Conservation (phyloP, 768 basidiomycete species). For the Neoboletus brunneissimus region DNA sequence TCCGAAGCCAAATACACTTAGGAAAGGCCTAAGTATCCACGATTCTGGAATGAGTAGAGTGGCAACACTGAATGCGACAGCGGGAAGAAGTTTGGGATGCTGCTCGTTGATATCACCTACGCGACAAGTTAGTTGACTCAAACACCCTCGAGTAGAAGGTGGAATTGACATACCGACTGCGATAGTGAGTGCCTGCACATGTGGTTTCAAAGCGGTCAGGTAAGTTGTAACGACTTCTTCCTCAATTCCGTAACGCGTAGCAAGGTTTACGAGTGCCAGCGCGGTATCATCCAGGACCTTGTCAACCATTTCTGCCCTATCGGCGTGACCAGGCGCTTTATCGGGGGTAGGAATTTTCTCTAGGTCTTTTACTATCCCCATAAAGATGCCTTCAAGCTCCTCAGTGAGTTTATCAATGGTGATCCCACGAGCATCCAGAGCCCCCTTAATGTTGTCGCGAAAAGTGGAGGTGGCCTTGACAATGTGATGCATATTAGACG, state of each 20-base stretch:
- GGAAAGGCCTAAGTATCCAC: neutral
- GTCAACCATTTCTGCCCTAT: constrained; percentile 2
- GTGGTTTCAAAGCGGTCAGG: neutral
- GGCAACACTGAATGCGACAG: neutral
- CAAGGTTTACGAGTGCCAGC: too few relatives aligned
- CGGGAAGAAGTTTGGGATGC: neutral
- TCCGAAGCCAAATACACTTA: neutral
- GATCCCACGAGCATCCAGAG: constrained; percentile 1
- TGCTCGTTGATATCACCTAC: neutral
- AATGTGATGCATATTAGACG: too few relatives aligned
- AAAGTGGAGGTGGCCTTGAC: too few relatives aligned
- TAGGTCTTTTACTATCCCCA: neutral
- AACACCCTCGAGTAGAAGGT: neutral
- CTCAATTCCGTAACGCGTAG: neutral
- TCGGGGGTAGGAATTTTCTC: neutral
- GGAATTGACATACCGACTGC: neutral
- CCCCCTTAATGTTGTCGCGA: too few relatives aligned
- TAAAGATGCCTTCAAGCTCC: constrained; percentile 14
- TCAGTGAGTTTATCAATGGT: constrained; percentile 2
- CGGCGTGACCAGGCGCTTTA: constrained; percentile 2
- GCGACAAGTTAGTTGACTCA: neutral
- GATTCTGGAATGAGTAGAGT: neutral
- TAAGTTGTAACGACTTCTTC: neutral
- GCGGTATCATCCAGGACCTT: neutral
- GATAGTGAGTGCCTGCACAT: neutral